Evolutionary conservation across 1,139 yeast species (phyloP).

Genomic region (Pneumocystis carinii): DNA sequence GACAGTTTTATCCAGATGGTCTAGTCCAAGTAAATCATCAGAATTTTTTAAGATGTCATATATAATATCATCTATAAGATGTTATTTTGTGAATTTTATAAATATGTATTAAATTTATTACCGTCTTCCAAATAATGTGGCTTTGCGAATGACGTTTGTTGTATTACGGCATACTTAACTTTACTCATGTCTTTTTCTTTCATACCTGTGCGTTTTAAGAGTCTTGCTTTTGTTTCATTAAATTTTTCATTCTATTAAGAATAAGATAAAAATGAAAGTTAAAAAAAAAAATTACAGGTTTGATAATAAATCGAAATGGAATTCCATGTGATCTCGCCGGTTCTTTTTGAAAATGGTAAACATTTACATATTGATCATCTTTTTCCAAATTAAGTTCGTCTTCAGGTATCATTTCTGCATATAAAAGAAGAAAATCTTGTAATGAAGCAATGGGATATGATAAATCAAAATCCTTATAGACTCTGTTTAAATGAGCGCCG

Average conservation of each 20-base stretch:
- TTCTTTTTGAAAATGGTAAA: conserved; percentile 65
- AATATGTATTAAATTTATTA: conserved; percentile 26
- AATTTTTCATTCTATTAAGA: conserved; percentile 46
- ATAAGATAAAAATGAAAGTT: background rate
- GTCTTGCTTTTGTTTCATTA: conserved; percentile 48
- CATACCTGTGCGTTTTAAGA: conserved; percentile 54
- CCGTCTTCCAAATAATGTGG: conserved; percentile 39
- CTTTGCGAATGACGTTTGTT: conserved; percentile 25
- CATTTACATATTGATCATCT: conserved; percentile 29
- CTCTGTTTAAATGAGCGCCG: conserved; percentile 29
- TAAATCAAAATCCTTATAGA: conserved; percentile 17
- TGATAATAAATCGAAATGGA: conserved; percentile 62
- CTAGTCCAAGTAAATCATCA: conserved; percentile 51
- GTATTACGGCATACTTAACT: conserved; percentile 40
- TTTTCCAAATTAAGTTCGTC: conserved; percentile 22
- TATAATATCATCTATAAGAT: conserved; percentile 24
- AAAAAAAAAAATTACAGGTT: conserved; percentile 13
- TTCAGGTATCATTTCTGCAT: conserved; percentile 23
- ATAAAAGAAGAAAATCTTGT: conserved; percentile 18
- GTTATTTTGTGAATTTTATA: conserved; percentile 30
- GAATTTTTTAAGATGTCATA: conserved; percentile 38
- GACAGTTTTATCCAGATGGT: conserved; percentile 64
- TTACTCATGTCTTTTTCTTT: conserved; percentile 68
- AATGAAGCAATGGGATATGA: conserved; percentile 19
- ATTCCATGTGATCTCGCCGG: conserved; percentile 64